These are phyloP conservation scores for Ophiostoma perfectum DNA, from an alignment of 2,329 filamentous ascomycete species.

Conservation along the genomic window DNA sequence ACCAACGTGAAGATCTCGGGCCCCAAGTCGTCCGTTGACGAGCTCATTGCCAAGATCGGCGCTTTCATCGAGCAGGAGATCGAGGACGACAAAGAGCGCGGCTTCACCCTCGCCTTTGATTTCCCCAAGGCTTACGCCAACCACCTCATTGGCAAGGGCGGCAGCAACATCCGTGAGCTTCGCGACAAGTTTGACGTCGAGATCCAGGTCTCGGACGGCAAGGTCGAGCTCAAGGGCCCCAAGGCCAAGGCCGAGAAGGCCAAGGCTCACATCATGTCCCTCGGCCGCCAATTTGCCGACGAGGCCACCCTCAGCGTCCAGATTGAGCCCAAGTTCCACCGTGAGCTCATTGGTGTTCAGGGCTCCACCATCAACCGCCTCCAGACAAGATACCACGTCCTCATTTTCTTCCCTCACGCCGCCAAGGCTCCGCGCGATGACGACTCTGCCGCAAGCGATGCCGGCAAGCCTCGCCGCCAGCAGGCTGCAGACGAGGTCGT, in stretches of 20 bases:
- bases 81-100: slow-evolving; percentile 88
- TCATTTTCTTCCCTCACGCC: slow-evolving; percentile 83
- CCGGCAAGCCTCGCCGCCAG: slow-evolving; percentile 58
- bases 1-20: slow-evolving; percentile 69
- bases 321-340: slow-evolving; percentile 89
- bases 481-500: slow-evolving; percentile 85
- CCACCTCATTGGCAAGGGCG: slow-evolving; percentile 66
- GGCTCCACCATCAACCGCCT: slow-evolving; percentile 86
- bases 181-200: slow-evolving; percentile 64
- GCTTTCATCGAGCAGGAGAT: slow-evolving; percentile 83
- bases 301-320: slow-evolving; percentile 83
- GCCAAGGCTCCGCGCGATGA: slow-evolving; percentile 64
- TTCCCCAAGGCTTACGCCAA: slow-evolving; percentile 95
- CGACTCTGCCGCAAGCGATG: slow-evolving; percentile 61
- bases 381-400: slow-evolving; percentile 86
- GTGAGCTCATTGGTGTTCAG: slow-evolving; percentile 84
- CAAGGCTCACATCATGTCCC: slow-evolving; percentile 70
- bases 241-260: slow-evolving; percentile 89
- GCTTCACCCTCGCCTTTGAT: slow-evolving; percentile 78
- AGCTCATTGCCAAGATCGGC: slow-evolving; percentile 65
- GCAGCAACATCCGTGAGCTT: slow-evolving; percentile 60
- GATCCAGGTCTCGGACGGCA: slow-evolving; percentile 87
- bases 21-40: slow-evolving; percentile 65
- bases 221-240: slow-evolving; percentile 91
- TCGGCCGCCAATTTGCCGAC: slow-evolving; percentile 81